phyloP scores from a whole-genome alignment of 495 filamentous ascomycete species.

The Neurospora sp. region DNA sequence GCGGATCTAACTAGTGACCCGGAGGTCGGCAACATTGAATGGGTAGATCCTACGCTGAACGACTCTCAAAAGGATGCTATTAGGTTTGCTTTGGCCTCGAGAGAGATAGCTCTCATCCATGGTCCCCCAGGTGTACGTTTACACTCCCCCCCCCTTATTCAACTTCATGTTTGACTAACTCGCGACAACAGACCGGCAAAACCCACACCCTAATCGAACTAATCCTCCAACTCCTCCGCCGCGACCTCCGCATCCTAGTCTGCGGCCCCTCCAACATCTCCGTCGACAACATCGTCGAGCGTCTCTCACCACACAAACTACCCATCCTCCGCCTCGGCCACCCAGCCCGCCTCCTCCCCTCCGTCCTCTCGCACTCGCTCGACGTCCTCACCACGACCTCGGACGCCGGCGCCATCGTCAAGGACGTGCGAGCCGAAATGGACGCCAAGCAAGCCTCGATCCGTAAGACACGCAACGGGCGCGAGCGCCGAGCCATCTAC shows the following conservation, averaged over 20 bases:
- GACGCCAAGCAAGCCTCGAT: slow-evolving; percentile 84
- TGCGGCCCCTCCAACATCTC: slow-evolving; percentile 95
- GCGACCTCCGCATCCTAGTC: slow-evolving; percentile 67
- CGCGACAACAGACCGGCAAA: slow-evolving; percentile 61
- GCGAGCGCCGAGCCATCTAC: slow-evolving; percentile 76
- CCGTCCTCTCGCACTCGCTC: slow-evolving; percentile 78
- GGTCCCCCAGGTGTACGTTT: slow-evolving; percentile 69
- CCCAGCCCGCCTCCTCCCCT: slow-evolving; percentile 82
- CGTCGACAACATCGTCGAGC: slow-evolving; percentile 98
- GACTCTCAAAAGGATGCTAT: slow-evolving; percentile 88
- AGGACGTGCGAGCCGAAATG: slow-evolving; percentile 85
- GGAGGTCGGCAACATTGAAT: slow-evolving; percentile 46
- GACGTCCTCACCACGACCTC: slow-evolving; percentile 89
- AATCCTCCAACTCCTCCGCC: slow-evolving; percentile 71
- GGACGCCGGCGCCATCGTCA: slow-evolving; percentile 81
- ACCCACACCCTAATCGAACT: slow-evolving; percentile 95
- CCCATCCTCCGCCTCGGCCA: slow-evolving; percentile 87
- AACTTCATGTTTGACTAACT: background rate
- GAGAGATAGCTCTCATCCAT: slow-evolving; percentile 86
- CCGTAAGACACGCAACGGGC: slow-evolving; percentile 71
- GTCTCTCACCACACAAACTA: slow-evolving; percentile 70
- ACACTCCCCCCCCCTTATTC: background rate
- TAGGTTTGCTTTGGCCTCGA: slow-evolving; percentile 70
- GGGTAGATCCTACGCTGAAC: slow-evolving; percentile 73
- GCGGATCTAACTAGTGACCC: slow-evolving; percentile 27